Base-by-base conservation (phyloP, 148 eudicot genomes). In the Cornus florida region DNA sequence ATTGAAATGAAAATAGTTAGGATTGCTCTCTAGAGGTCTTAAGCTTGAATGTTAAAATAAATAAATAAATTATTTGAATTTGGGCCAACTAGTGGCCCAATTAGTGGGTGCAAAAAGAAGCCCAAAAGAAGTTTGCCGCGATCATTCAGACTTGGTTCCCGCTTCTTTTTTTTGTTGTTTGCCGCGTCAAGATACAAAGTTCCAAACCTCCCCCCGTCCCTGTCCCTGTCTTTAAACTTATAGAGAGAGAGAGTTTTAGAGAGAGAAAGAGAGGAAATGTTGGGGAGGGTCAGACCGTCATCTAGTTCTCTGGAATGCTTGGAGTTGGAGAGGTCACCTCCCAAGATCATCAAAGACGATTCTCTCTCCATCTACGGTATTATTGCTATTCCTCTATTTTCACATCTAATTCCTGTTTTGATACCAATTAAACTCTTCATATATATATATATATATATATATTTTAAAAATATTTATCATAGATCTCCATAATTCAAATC, bases 321-420 rank as follows among this genome's bases (percentile, higher is more conserved):
- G 78, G 97, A 93, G 82, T 41, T 80, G 64, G 95, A 93, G 84
- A 83, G 91, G 8, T 78, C 83, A 0, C 80, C 88, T 84, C 71
- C 89, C 19, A 93, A 93, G 86, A 79, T 89, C 83, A 82, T 82
- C 82, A 93, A 93, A 69, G 86, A 90, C 82, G 95, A 91, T 80
- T 91, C 94, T 79, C 91, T 91, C 77, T 91, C 97, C 62, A 83
- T 93, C 75, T 93, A 89, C 33, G 97, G 97, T 93, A 84, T 41
- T 93, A 84, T 41, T 20, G 7, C 35, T 71, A 32, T 48, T 46
- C 20, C 31, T 71, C 11, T 33, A 43, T 5, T 71, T 2, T 60
- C 38, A 17, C 19, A 53, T 53, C 17, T 16, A 53, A 3, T 16
- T 53, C 57, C 19, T 11, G 0, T 53, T 53, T 4, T 11, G 17